Percentiles rank a stretch among this genome's conserved stretches.
Evolutionary conservation across 257 asterid genomes (phyloP).

Genomic region (Solanum okadae): DNA sequence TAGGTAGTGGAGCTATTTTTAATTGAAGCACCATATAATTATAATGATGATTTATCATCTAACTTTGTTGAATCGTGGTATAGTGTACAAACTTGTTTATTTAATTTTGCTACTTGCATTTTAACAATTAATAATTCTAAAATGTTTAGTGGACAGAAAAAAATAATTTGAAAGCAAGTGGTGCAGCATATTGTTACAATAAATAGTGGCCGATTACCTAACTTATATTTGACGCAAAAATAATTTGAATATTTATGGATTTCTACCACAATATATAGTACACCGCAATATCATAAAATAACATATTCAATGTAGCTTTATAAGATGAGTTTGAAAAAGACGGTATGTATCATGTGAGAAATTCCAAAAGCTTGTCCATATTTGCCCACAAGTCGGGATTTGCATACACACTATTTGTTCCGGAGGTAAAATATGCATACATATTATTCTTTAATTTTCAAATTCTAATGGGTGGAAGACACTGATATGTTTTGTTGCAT

Average conservation of each 20-base stretch:
- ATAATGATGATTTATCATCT: neutral
- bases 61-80: neutral
- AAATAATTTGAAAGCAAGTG: neutral
- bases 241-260: neutral
- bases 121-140: neutral
- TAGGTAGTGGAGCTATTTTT: neutral
- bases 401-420: too few relatives aligned
- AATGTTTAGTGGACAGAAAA: neutral
- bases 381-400: neutral
- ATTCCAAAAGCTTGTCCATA: neutral
- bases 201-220: neutral
- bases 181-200: neutral
- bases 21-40: neutral
- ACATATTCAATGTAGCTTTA: neutral
- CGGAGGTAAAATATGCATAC: too few relatives aligned
- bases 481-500: too few relatives aligned
- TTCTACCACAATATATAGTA: too few relatives aligned
- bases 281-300: neutral
- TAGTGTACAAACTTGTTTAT: neutral
- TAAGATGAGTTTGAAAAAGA: too few relatives aligned
- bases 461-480: too few relatives aligned
- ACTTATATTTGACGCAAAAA: neutral
- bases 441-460: too few relatives aligned
- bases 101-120: neutral
- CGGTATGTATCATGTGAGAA: neutral